Conservation (phyloP, 2,329 filamentous ascomycete genomes). For the Paraphaeosphaeria sporulosa region DNA sequence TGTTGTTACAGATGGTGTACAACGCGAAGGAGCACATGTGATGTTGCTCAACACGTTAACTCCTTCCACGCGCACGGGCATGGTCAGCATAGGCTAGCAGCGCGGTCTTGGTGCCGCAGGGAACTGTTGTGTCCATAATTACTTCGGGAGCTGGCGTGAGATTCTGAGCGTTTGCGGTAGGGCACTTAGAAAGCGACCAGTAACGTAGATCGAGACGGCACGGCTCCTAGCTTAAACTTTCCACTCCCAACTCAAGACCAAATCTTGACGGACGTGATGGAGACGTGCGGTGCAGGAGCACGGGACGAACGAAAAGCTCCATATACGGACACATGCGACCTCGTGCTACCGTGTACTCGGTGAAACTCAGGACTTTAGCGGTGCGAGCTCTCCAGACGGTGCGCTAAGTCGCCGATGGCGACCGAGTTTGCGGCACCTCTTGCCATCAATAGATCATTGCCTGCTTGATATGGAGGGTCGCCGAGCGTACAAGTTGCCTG, state of each 20-base stretch:
- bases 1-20: not conserved
- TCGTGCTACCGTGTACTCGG: not conserved
- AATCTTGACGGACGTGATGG: not conserved
- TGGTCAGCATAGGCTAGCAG: conserved; percentile 14
- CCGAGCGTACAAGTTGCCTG: not conserved
- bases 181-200: too few species aligned
- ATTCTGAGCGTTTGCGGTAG: not conserved
- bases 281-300: not conserved
- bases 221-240: too few species aligned
- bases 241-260: too few species aligned
- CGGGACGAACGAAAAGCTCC: conserved; percentile 1
- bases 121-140: conserved; percentile 1
- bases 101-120: conserved; percentile 5
- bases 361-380: not conserved
- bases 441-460: not conserved
- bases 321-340: not conserved
- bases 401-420: not conserved
- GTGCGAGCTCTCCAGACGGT: not conserved
- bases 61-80: conserved; percentile 16
- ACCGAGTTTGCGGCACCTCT: not conserved
- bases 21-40: not conserved
- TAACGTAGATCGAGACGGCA: too few species aligned
- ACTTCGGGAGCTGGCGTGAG: not conserved
- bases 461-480: not conserved
- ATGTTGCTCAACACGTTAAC: conserved; percentile 12